Evolutionary conservation across 1,284 basidiomycete genomes (phyloP), one percentile per base, ranked within the genome.

Genomic region (Ustilago trichophora): DNA sequence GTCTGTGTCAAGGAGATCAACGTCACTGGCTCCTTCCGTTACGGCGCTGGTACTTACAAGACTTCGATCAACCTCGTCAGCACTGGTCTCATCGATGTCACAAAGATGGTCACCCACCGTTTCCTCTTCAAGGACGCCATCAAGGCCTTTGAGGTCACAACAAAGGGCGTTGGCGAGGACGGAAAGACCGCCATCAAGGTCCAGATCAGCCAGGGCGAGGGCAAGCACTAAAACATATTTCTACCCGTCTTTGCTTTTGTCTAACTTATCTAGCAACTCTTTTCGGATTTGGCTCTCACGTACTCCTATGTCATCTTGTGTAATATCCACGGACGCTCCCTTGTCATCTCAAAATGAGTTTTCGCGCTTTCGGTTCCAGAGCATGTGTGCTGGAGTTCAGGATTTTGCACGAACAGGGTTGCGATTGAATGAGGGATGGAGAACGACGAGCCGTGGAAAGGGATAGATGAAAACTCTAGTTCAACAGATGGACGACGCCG

Each of bases 41-140:
- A 91, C 70, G 90, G 89, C 10, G 87, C 90, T 40, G 91, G 91
- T 21, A 89, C 90, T 41, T 85, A 85, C 72, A 78, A 82, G n/a
- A 82, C 85, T n/a, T 84, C 85, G 27, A 85, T 87, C 62, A 83
- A 83, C 33, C 82, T 87, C 29, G 86, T 85, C 41, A 82, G 84
- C 42, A 80, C 84, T 19, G 84, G 85, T 12, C 75, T 83, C 50
- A 82, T 87, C 64, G 83, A 87, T 67, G 83, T 87, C 55, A 84
- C 84, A 52, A 84, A 84, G 15, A 86, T 83, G 86, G 92, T 88
- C 89, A 80, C 75, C 83, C 80, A 69, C 43, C 75, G 81, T 4
- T 85, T 84, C 78, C 67, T 82, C 32, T 85, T 85, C 75, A 76
- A 82, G 37, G 83, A 83, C 58, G 85, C 87, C 0, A 67, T 83